phyloP scores from a whole-genome alignment of 2,329 filamentous ascomycete genomes.

The Pyricularia sp. region DNA sequence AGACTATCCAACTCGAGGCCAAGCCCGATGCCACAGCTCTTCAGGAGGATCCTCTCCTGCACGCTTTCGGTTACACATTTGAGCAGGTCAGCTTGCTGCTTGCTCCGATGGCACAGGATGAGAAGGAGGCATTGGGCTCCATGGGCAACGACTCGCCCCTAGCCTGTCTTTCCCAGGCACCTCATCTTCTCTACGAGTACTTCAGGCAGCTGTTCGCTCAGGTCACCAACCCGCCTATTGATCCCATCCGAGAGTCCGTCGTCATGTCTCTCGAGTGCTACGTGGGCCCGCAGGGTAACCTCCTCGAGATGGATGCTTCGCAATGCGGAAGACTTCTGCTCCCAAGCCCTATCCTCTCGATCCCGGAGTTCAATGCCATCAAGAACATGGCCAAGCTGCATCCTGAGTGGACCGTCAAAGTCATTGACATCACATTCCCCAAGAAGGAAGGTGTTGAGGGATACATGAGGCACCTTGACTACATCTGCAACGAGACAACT shows the following conservation, averaged over 20 bases:
- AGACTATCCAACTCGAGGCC: slow-evolving; percentile 47
- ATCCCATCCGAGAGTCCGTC: slow-evolving; percentile 91
- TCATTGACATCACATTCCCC: slow-evolving; percentile 85
- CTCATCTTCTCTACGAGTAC: slow-evolving; percentile 85
- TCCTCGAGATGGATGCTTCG: slow-evolving; percentile 82
- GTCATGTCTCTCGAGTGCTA: slow-evolving; percentile 98
- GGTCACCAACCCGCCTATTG: slow-evolving; percentile 94
- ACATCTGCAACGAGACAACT: slow-evolving; percentile 74
- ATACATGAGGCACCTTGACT: slow-evolving; percentile 76
- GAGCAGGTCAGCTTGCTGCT: slow-evolving; percentile 89
- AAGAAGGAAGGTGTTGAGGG: slow-evolving; percentile 72
- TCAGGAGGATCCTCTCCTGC: slow-evolving; percentile 72
- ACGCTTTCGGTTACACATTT: slow-evolving; percentile 85
- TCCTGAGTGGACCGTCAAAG: slow-evolving; percentile 74
- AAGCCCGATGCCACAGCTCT: slow-evolving; percentile 57
- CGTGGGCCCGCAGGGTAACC: slow-evolving; percentile 87
- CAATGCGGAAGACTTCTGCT: slow-evolving; percentile 80
- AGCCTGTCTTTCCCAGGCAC: slow-evolving; percentile 79
- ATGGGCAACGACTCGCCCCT: slow-evolving; percentile 97
- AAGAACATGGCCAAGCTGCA: slow-evolving; percentile 63
- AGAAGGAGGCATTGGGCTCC: slow-evolving; percentile 90
- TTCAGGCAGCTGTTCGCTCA: slow-evolving; percentile 97
- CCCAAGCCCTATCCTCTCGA: slow-evolving; percentile 77
- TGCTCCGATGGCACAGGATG: slow-evolving; percentile 91
- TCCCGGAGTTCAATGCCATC: slow-evolving; percentile 81